A percentile compares a stretch with the other conserved stretches of the same genome.
These are phyloP conservation scores for Macadamia integrifolia DNA, from an alignment of 164 flowering plant genomes.

Conservation along the genomic window DNA sequence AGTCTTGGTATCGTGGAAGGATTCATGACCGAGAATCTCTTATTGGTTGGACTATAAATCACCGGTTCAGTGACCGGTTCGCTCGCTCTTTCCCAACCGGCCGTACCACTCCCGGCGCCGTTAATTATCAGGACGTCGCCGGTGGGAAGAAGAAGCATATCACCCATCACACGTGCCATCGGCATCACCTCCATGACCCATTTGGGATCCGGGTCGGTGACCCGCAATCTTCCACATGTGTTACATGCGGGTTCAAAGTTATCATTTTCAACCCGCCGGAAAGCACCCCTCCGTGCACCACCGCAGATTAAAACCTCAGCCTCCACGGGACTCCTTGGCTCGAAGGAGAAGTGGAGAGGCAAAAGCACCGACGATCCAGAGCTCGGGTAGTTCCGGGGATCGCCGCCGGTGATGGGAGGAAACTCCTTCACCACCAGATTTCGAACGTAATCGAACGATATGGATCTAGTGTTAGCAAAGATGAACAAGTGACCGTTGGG, in stretches of 20 bases:
- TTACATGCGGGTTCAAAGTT: conserved; percentile 24
- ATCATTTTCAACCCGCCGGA: not conserved
- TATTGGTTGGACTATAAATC: conserved; percentile 15
- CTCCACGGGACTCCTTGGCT: conserved; percentile 19
- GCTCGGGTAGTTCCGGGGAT: conserved; percentile 56
- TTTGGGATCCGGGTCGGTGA: conserved; percentile 27
- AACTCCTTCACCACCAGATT: conserved; percentile 30
- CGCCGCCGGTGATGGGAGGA: conserved; percentile 35
- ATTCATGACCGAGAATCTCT: conserved; percentile 38
- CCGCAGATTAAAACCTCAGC: conserved; percentile 56
- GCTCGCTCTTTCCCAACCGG: conserved; percentile 49
- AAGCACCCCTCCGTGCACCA: conserved; percentile 38
- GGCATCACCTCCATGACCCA: conserved; percentile 69
- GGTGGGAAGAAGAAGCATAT: conserved; percentile 57
- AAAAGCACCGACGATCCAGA: conserved; percentile 55
- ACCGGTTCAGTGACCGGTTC: conserved; percentile 39
- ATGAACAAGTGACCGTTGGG: conserved; percentile 60
- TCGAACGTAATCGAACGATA: conserved; percentile 32
- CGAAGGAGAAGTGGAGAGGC: conserved; percentile 20
- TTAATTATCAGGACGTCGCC: conserved; percentile 50
- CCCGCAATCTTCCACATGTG: conserved; percentile 42
- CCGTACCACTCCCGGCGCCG: conserved; percentile 45
- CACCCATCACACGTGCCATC: conserved; percentile 50
- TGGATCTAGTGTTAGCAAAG: conserved; percentile 50
- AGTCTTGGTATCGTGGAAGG: conserved; percentile 35